A percentile compares a stretch with the other conserved stretches of the same genome.
phyloP scores from a whole-genome alignment of 2,329 filamentous ascomycete genomes.

The Periconia digitata region DNA sequence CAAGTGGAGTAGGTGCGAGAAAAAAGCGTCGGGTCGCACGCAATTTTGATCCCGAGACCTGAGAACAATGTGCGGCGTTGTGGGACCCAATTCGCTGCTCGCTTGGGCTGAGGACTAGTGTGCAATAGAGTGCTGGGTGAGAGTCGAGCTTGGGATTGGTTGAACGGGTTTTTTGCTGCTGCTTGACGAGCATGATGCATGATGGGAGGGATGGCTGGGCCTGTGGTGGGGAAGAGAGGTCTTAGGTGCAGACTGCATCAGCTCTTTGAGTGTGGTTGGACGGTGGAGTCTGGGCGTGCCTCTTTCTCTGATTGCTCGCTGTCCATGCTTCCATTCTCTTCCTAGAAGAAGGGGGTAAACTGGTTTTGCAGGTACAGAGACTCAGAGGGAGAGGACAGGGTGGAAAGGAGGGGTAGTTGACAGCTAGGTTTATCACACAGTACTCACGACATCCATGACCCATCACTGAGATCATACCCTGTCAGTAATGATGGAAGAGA shows the following conservation, averaged over 20 bases:
- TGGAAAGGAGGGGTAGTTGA: no score
- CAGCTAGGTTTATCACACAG: no score
- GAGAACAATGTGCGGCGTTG: constrained; percentile 34
- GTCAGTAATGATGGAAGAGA: no score
- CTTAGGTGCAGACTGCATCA: neutral
- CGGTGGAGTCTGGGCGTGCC: neutral
- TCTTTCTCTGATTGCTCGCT: no score
- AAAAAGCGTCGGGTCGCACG: constrained; percentile 32
- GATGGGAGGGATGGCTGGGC: neutral
- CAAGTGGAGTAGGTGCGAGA: constrained; percentile 28
- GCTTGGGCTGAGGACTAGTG: neutral
- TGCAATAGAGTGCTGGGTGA: neutral
- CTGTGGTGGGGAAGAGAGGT: neutral
- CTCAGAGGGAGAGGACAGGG: no score
- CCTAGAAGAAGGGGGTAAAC: no score
- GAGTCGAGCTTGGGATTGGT: neutral
- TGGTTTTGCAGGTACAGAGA: no score
- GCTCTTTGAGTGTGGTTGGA: neutral
- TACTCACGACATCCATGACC: no score
- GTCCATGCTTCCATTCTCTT: no score
- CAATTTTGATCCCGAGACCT: constrained; percentile 44
- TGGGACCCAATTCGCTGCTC: neutral
- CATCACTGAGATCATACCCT: no score
- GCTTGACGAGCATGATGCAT: neutral
- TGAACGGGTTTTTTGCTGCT: neutral